These are phyloP conservation scores for Saturnispora sekii DNA, from an alignment of 805 yeast genomes.

Conservation along the genomic window DNA sequence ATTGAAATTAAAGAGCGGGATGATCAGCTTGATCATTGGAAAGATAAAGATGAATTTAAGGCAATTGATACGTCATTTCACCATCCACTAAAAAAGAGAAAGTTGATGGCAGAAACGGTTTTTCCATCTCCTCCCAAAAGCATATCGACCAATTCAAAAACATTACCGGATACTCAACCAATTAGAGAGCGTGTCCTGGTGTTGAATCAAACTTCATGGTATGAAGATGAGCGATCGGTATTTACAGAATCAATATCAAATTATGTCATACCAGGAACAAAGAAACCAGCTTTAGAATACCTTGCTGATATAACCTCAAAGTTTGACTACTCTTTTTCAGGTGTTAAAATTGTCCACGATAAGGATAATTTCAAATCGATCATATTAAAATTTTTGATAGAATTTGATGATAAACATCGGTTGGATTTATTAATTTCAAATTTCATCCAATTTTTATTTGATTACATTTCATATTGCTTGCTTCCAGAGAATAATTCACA, in stretches of 20 bases:
- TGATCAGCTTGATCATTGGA: conserved; percentile 1
- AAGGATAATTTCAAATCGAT: conserved; percentile 23
- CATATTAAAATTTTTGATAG: conserved; percentile 34
- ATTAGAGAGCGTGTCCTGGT: conserved; percentile 16
- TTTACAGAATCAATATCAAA: conserved; percentile 29
- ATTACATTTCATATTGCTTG: conserved; percentile 21
- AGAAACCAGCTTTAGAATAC: conserved; percentile 25
- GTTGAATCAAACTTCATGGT: conserved; percentile 23
- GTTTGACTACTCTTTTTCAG: conserved; percentile 19
- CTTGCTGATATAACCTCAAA: conserved; percentile 28
- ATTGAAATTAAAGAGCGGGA: conserved; percentile 4
- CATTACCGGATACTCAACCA: neutral
- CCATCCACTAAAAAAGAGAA: neutral
- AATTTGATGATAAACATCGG: conserved; percentile 33
- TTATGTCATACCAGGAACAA: conserved; percentile 30
- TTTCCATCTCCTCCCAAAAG: neutral
- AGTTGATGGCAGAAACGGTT: neutral
- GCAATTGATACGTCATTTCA: conserved; percentile 5
- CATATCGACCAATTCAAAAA: neutral
- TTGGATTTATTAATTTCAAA: conserved; percentile 40
- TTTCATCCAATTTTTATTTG: conserved; percentile 29
- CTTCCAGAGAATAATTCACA: conserved; percentile 13
- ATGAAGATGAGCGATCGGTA: conserved; percentile 30
- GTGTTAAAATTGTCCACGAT: conserved; percentile 22
- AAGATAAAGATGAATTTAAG: conserved; percentile 6